Percentiles rank a stretch among this genome's conserved stretches.
phyloP scores from a whole-genome alignment of 164 flowering plant genomes.

The Chimonanthus salicifolius region DNA sequence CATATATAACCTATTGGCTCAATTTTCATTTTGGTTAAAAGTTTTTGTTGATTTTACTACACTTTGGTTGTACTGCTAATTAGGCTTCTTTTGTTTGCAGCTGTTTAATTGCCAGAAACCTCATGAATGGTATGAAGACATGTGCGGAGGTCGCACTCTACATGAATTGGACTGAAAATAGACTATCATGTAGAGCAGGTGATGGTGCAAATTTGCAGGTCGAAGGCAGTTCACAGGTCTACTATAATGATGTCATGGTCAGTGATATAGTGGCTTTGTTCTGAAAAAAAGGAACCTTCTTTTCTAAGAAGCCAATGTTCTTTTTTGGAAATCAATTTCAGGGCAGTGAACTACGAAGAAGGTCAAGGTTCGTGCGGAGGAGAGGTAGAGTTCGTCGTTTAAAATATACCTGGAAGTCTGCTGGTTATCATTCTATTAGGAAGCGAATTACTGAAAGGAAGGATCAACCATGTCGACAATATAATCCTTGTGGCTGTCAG shows the following conservation, averaged over 20 bases:
- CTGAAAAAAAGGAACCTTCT: slow-evolving; percentile 2
- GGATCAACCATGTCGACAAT: slow-evolving; percentile 95
- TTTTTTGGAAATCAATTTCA: slow-evolving; percentile 17
- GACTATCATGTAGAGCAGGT: slow-evolving; percentile 34
- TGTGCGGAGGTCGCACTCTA: slow-evolving; percentile 78
- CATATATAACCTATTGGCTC: neutral
- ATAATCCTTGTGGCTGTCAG: slow-evolving; percentile 87
- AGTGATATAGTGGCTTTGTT: slow-evolving; percentile 13
- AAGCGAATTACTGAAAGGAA: slow-evolving; percentile 88
- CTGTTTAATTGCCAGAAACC: slow-evolving; percentile 89
- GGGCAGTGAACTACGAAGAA: slow-evolving; percentile 69
- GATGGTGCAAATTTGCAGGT: slow-evolving; percentile 48
- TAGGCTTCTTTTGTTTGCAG: slow-evolving; percentile 33
- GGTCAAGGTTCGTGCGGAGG: slow-evolving; percentile 87
- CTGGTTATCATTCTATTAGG: slow-evolving; percentile 88
- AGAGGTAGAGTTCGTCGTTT: slow-evolving; percentile 94
- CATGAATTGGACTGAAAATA: slow-evolving; percentile 58
- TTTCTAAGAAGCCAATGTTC: slow-evolving; percentile 2
- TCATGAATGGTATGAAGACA: slow-evolving; percentile 81
- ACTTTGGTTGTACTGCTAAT: slow-evolving; percentile 6
- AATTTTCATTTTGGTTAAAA: neutral
- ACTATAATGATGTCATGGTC: slow-evolving; percentile 45
- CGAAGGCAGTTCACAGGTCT: slow-evolving; percentile 62
- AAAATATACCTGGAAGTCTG: slow-evolving; percentile 94
- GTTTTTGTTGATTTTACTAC: neutral